Evolutionary conservation across 2,329 filamentous ascomycete genomes (phyloP).

Genomic region (Neofusicoccum parvum): DNA sequence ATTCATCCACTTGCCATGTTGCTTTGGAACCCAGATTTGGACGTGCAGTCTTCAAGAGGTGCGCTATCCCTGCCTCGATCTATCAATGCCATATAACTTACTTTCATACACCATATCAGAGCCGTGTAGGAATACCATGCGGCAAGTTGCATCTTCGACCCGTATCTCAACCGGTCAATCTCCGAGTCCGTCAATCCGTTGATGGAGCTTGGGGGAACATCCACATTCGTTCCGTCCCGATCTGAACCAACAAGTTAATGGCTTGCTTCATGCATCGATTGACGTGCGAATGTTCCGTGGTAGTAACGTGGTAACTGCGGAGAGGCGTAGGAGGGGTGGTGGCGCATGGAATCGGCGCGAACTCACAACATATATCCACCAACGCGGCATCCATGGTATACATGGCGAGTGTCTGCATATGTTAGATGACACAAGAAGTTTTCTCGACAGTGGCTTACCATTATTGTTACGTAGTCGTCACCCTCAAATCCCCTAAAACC

Average conservation of each 20-base stretch:
- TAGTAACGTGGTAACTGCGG: too few species aligned
- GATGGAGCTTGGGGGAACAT: conserved; percentile 24
- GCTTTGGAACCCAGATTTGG: neutral
- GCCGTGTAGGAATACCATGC: conserved; percentile 45
- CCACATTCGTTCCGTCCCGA: conserved; percentile 34
- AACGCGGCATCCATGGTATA: conserved; percentile 41
- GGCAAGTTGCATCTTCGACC: conserved; percentile 42
- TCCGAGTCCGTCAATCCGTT: conserved; percentile 32
- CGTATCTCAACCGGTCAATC: conserved; percentile 31
- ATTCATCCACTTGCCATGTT: neutral
- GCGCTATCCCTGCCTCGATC: neutral
- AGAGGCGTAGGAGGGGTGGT: neutral
- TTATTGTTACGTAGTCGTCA: conserved; percentile 42
- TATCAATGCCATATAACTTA: conserved; percentile 8
- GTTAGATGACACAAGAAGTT: neutral
- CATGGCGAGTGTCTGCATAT: conserved; percentile 28
- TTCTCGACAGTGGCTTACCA: conserved; percentile 26
- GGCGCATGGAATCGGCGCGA: neutral
- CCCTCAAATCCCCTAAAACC: conserved; percentile 42
- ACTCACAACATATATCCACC: conserved; percentile 40
- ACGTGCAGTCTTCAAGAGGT: neutral
- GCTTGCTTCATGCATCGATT: neutral
- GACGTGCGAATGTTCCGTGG: too few species aligned
- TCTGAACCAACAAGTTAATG: conserved; percentile 24
- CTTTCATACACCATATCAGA: conserved; percentile 40